Conservation (phyloP, 805 yeast genomes). For the Candida gorgasii region DNA sequence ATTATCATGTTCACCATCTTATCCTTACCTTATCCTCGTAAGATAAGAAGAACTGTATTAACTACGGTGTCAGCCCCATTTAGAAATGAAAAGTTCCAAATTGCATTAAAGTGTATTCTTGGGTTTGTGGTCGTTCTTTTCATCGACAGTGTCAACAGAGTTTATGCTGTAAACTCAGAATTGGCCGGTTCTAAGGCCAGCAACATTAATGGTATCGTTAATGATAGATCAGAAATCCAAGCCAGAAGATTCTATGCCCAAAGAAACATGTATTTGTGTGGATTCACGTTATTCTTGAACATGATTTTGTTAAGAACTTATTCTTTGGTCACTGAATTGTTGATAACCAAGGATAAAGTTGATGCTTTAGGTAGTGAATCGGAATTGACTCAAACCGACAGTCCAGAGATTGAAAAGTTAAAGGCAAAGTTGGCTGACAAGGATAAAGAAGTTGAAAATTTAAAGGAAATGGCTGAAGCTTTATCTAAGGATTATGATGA, state of each 20-base stretch:
- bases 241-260: constrained; percentile 94
- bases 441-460: constrained; percentile 61
- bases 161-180: constrained; percentile 66
- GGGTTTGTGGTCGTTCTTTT: constrained; percentile 84
- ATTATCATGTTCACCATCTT: constrained; percentile 75
- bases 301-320: constrained; percentile 84
- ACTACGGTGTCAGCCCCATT: constrained; percentile 66
- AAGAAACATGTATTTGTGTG: constrained; percentile 93
- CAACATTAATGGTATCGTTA: constrained; percentile 26
- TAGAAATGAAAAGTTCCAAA: constrained; percentile 66
- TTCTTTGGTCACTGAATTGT: constrained; percentile 71
- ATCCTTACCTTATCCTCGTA: constrained; percentile 84
- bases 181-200: constrained; percentile 32
- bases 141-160: constrained; percentile 85
- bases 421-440: constrained; percentile 50
- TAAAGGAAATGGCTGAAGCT: constrained; percentile 72
- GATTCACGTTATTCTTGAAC: constrained; percentile 89
- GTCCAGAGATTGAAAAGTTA: constrained; percentile 47
- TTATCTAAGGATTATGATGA: constrained; percentile 59
- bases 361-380: constrained; percentile 27
- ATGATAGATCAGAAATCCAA: constrained; percentile 78
- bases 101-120: constrained; percentile 76
- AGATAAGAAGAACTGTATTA: constrained; percentile 66
- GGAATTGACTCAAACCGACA: constrained; percentile 20
- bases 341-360: constrained; percentile 62